Conservation (phyloP, 2,329 filamentous ascomycete genomes). For the Furcasterigmium sp. region DNA sequence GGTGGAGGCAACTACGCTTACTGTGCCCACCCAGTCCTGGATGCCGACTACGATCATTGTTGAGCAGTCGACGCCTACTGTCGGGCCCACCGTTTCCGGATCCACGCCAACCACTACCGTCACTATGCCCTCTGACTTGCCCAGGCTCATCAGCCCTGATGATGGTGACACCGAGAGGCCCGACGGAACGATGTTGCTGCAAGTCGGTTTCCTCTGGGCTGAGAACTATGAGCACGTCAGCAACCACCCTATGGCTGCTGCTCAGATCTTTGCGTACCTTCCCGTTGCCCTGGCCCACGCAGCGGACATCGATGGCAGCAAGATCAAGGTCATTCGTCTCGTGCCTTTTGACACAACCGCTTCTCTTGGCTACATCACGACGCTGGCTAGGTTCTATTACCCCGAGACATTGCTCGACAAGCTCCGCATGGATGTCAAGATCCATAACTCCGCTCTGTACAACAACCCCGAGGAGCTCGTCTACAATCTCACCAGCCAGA, state of each 20-base stretch:
- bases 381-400: conserved; percentile 64
- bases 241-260: conserved; percentile 62
- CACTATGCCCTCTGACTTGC: conserved; percentile 61
- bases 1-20: conserved; percentile 36
- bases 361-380: conserved; percentile 73
- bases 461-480: conserved; percentile 62
- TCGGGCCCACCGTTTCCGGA: conserved; percentile 28
- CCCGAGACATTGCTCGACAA: conserved; percentile 64
- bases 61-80: conserved; percentile 38
- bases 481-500: conserved; percentile 67
- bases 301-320: conserved; percentile 45
- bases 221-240: conserved; percentile 85
- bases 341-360: conserved; percentile 69
- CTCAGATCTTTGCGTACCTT: conserved; percentile 79
- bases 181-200: conserved; percentile 64
- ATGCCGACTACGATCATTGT: conserved; percentile 59
- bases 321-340: conserved; percentile 65
- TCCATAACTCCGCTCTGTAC: conserved; percentile 71
- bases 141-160: conserved; percentile 70
- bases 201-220: conserved; percentile 76
- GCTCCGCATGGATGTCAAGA: conserved; percentile 64
- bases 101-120: conserved; percentile 38
- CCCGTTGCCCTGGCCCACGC: conserved; percentile 66
- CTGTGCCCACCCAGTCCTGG: conserved; percentile 38
- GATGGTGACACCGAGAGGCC: conserved; percentile 48